phyloP scores from a whole-genome alignment of 441 rosid genomes.

The Manihot esculenta region DNA sequence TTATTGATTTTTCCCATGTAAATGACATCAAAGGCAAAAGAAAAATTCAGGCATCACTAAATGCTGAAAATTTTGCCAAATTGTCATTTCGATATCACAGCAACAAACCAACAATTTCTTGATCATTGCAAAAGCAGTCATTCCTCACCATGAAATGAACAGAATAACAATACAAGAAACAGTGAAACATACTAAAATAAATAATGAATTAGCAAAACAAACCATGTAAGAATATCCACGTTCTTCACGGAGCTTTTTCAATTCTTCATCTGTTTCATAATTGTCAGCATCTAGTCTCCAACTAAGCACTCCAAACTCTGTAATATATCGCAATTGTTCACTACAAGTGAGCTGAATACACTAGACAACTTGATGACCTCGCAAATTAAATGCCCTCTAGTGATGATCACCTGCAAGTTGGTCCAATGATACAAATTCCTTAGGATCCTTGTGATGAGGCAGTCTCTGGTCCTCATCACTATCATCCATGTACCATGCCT shows the following conservation, averaged over 20 bases:
- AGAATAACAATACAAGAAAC: not conserved
- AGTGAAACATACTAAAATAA: not conserved
- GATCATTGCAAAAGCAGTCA: not conserved
- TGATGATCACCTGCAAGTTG: conserved; percentile 59
- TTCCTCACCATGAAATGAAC: not conserved
- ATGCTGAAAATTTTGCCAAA: not conserved
- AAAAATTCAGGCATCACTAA: not conserved
- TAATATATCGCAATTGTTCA: conserved; percentile 21
- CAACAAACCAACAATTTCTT: not conserved
- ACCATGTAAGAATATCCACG: conserved; percentile 93
- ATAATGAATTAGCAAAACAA: conserved; percentile 18
- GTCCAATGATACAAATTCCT: conserved; percentile 69
- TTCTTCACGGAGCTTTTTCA: conserved; percentile 78
- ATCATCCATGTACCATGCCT: conserved; percentile 93
- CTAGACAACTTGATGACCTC: not conserved
- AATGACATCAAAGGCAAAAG: not conserved
- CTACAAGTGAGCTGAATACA: not conserved
- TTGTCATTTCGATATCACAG: not conserved
- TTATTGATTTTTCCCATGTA: not conserved
- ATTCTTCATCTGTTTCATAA: conserved; percentile 70
- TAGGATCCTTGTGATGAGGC: conserved; percentile 79
- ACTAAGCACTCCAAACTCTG: conserved; percentile 86
- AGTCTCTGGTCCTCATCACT: conserved; percentile 79
- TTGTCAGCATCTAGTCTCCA: conserved; percentile 91
- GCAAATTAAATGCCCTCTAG: not conserved